Evolutionary conservation across 2,329 filamentous ascomycete species (phyloP).

Genomic region (Trichophyton simii): DNA sequence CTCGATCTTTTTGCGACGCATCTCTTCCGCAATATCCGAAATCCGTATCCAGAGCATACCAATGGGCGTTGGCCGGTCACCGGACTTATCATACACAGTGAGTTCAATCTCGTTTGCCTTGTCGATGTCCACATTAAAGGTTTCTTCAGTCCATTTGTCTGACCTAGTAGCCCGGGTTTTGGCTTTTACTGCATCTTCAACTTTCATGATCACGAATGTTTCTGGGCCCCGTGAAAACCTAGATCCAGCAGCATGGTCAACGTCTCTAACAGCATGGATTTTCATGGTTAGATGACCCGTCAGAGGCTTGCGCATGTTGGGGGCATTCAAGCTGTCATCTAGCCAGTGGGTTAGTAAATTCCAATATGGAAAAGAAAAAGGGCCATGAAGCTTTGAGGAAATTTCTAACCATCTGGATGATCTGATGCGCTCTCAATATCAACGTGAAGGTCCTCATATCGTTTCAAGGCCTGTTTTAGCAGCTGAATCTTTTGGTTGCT

Average conservation of each 20-base stretch:
- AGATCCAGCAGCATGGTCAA: slow-evolving; percentile 75
- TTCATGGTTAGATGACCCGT: slow-evolving; percentile 80
- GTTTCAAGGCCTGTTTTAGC: slow-evolving; percentile 85
- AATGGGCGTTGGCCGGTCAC: slow-evolving; percentile 82
- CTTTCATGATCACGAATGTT: slow-evolving; percentile 91
- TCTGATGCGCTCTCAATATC: slow-evolving; percentile 69
- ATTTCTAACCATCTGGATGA: slow-evolving; percentile 59
- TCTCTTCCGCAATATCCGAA: slow-evolving; percentile 93
- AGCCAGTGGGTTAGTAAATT: slow-evolving; percentile 6
- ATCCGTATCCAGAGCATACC: slow-evolving; percentile 93
- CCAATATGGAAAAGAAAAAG: neutral
- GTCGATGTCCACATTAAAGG: slow-evolving; percentile 85
- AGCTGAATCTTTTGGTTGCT: slow-evolving; percentile 97
- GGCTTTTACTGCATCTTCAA: slow-evolving; percentile 84
- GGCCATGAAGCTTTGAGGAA: slow-evolving; percentile 3
- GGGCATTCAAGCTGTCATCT: slow-evolving; percentile 95
- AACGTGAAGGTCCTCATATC: slow-evolving; percentile 94
- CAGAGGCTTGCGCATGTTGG: slow-evolving; percentile 89
- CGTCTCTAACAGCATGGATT: slow-evolving; percentile 80
- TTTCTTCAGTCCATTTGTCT: slow-evolving; percentile 84
- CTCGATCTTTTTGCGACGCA: slow-evolving; percentile 93
- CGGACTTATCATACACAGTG: slow-evolving; percentile 91
- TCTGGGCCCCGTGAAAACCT: slow-evolving; percentile 84
- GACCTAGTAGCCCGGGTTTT: slow-evolving; percentile 73
- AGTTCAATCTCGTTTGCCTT: slow-evolving; percentile 98